Conservation (phyloP, 306 rosid species). For the Trichosanthes cucumerina region DNA sequence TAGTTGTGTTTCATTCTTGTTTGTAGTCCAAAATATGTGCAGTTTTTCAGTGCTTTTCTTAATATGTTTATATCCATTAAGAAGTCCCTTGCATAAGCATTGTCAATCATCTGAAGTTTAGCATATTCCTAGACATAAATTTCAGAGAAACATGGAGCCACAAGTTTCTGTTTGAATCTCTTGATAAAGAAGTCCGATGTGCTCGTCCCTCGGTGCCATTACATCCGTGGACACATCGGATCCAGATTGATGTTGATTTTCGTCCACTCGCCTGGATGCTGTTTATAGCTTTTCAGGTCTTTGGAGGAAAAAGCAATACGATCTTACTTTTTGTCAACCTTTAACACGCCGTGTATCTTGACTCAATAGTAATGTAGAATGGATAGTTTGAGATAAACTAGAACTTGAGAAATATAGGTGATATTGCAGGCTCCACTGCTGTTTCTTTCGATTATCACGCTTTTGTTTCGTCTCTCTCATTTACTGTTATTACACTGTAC, state of each 20-base stretch:
- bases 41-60: background rate
- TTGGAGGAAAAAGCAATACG: background rate
- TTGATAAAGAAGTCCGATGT: background rate
- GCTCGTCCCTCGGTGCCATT: background rate
- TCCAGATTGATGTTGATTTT: background rate
- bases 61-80: background rate
- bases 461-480: background rate
- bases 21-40: background rate
- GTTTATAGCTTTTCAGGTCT: background rate
- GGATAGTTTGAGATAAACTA: background rate
- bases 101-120: background rate
- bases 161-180: background rate
- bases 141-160: background rate
- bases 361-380: background rate
- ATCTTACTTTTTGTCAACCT: background rate
- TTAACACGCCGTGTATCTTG: background rate
- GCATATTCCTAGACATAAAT: background rate
- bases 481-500: background rate
- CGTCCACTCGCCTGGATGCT: background rate
- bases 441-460: background rate
- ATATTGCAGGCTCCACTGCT: background rate
- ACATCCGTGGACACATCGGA: background rate
- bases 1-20: background rate
- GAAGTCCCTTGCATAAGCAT: background rate
- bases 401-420: background rate